Evolutionary conservation across 1,284 basidiomycete species (phyloP).

Genomic region (Trametes polyzona): DNA sequence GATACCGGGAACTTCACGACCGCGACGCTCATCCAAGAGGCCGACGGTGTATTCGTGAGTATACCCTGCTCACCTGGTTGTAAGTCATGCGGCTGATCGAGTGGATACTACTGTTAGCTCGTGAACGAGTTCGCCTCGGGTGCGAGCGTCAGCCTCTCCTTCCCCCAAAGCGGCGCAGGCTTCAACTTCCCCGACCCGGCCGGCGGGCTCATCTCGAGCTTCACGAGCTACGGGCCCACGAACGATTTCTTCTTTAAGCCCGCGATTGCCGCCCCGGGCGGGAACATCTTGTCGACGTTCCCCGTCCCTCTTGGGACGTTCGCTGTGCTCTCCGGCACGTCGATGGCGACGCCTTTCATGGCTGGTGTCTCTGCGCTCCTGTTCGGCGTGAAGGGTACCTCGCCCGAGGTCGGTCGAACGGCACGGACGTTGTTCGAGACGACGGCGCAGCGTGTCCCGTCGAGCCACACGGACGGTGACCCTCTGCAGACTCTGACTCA

Average conservation of each 20-base stretch:
- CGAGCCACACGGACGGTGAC: conserved; percentile 51
- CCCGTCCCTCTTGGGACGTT: conserved; percentile 49
- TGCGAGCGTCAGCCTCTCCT: conserved; percentile 44
- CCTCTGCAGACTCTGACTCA: conserved; percentile 63
- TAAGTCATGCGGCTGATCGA: conserved; percentile 13
- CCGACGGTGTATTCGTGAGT: conserved; percentile 39
- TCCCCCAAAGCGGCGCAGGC: conserved; percentile 41
- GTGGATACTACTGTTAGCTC: conserved; percentile 31
- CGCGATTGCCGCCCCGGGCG: conserved; percentile 53
- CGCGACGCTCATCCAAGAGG: conserved; percentile 43
- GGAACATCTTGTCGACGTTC: conserved; percentile 61
- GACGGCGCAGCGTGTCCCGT: conserved; percentile 53
- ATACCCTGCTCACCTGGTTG: conserved; percentile 13
- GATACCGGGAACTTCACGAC: conserved; percentile 44
- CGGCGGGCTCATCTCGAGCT: conserved; percentile 51
- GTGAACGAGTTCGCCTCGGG: conserved; percentile 46
- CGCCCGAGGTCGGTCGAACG: conserved; percentile 40
- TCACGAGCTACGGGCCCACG: conserved; percentile 54
- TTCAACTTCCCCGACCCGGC: conserved; percentile 37
- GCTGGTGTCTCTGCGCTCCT: conserved; percentile 71
- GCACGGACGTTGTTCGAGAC: conserved; percentile 61
- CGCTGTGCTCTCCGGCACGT: conserved; percentile 48
- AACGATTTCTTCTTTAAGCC: conserved; percentile 57
- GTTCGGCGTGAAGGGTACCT: conserved; percentile 56
- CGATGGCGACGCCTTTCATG: conserved; percentile 55